These are phyloP conservation scores for Xylaria sp. DNA, from an alignment of 2,329 filamentous ascomycete species.

Conservation along the genomic window DNA sequence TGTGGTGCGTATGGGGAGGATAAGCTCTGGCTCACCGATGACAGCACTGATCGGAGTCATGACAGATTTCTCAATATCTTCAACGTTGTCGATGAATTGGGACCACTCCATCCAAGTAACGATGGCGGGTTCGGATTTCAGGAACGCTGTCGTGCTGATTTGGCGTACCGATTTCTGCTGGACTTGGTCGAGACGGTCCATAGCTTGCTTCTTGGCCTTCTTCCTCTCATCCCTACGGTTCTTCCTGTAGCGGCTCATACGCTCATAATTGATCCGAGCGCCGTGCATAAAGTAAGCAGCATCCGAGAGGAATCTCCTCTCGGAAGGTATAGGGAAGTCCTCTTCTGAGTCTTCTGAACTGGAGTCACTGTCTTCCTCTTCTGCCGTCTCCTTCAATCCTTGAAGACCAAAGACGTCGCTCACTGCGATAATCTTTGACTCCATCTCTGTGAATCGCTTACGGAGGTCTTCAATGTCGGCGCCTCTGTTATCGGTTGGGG, in stretches of 20 bases:
- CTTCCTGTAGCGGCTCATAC: not conserved
- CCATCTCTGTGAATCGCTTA: not conserved
- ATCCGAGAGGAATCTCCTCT: not conserved
- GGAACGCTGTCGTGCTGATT: not conserved
- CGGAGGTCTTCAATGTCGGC: not conserved
- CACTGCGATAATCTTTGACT: not conserved
- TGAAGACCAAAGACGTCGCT: not conserved
- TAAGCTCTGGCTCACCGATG: constrained; percentile 3
- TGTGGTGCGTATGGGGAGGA: not conserved
- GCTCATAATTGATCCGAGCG: not conserved
- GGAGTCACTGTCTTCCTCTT: not conserved
- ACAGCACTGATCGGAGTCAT: not conserved
- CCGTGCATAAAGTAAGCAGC: not conserved
- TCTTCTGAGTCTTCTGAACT: not conserved
- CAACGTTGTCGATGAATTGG: too few relatives aligned
- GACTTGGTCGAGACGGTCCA: not conserved
- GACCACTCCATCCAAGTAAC: not conserved
- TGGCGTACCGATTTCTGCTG: not conserved
- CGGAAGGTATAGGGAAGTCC: too few relatives aligned
- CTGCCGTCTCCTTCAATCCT: too few relatives aligned
- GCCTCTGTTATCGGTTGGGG: not conserved
- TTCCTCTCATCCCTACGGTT: not conserved
- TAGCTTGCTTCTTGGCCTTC: not conserved
- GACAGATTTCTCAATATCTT: not conserved
- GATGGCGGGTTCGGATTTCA: not conserved